Conservation (phyloP, 2,329 filamentous ascomycete species). For the Apiospora hydei region DNA sequence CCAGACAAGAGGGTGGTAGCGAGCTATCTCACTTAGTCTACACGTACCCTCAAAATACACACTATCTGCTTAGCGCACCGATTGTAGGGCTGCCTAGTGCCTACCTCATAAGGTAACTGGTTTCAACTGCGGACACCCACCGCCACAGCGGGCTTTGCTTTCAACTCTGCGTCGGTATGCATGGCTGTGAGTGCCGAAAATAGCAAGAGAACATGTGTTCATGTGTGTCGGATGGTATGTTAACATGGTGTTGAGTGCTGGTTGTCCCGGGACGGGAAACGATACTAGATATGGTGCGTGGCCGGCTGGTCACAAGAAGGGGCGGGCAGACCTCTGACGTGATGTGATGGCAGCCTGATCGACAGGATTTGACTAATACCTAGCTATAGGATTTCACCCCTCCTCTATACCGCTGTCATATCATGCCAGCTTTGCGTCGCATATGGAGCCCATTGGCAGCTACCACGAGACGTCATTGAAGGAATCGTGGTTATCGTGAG, state of each 20-base stretch:
- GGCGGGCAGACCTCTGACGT: not conserved
- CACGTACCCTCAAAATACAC: not conserved
- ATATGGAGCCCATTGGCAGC: not conserved
- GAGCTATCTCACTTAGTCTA: slow-evolving; percentile 3
- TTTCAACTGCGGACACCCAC: not conserved
- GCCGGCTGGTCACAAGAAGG: not conserved
- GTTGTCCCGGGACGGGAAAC: no score
- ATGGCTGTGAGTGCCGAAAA: not conserved
- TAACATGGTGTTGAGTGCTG: not conserved
- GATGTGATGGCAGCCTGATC: slow-evolving; percentile 10
- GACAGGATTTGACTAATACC: not conserved
- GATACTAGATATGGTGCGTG: no score
- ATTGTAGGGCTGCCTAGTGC: not conserved
- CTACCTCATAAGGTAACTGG: not conserved
- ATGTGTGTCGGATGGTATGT: not conserved
- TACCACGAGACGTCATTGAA: slow-evolving; percentile 3
- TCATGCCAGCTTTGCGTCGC: slow-evolving; percentile 10
- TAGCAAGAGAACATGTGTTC: not conserved
- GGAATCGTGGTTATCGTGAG: not conserved
- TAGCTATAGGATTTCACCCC: not conserved
- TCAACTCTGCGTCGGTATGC: not conserved
- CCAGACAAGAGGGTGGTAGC: not conserved
- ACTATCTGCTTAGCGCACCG: not conserved
- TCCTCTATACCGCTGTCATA: not conserved
- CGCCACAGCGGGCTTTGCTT: not conserved